Percentiles rank a stretch among this genome's conserved stretches.
Evolutionary conservation across 2,329 filamentous ascomycete genomes (phyloP).

Genomic region (Akanthomyces uredinophilus): DNA sequence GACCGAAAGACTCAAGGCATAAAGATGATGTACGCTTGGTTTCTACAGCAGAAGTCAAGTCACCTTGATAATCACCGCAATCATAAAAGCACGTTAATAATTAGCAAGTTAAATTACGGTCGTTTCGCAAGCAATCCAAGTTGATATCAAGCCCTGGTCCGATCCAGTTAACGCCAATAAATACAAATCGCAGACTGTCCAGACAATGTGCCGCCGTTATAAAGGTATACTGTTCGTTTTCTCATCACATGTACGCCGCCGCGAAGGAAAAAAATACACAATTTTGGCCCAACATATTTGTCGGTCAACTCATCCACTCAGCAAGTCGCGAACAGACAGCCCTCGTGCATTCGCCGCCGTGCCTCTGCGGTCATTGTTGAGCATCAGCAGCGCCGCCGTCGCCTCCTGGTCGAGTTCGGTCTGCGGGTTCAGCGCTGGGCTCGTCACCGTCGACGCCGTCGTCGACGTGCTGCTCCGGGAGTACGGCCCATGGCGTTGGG

Average conservation of each 20-base stretch:
- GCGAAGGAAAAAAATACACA: not conserved
- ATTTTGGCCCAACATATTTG: not conserved
- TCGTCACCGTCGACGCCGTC: slow-evolving; percentile 51
- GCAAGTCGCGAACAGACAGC: slow-evolving; percentile 50
- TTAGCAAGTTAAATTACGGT: not conserved
- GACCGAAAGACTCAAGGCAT: slow-evolving; percentile 65
- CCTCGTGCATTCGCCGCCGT: slow-evolving; percentile 36
- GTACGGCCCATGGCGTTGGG: slow-evolving; percentile 35
- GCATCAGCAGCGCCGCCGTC: slow-evolving; percentile 80
- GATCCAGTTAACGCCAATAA: not conserved
- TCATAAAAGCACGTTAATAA: not conserved
- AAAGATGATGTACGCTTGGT: slow-evolving; percentile 16
- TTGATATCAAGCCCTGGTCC: not conserved
- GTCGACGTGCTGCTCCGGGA: slow-evolving; percentile 37
- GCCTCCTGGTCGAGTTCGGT: slow-evolving; percentile 68
- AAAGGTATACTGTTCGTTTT: slow-evolving; percentile 8
- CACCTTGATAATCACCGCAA: not conserved
- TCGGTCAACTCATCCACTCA: slow-evolving; percentile 40
- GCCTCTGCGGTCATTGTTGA: slow-evolving; percentile 70
- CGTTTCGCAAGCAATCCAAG: not conserved
- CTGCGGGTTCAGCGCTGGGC: slow-evolving; percentile 52
- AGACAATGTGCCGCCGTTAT: not conserved
- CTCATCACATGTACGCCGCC: not conserved
- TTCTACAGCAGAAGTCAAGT: not conserved
- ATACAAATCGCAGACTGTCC: not conserved